Conservation (phyloP, 495 filamentous ascomycete species). For the Penicillium paradoxum region DNA sequence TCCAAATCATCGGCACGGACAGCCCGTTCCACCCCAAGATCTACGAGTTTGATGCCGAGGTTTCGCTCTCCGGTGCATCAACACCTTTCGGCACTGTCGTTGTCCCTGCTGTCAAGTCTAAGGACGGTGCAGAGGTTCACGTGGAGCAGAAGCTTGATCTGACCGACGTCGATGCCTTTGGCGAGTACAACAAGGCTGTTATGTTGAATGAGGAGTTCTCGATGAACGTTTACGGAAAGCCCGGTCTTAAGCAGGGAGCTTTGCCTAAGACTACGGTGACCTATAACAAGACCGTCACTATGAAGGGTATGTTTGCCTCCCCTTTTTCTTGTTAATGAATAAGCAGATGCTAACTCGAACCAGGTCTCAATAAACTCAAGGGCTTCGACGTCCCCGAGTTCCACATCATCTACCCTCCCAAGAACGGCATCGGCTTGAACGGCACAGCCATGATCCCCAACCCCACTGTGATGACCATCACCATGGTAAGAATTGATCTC, state of each 20-base stretch:
- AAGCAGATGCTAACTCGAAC: background rate
- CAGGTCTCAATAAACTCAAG: constrained; percentile 55
- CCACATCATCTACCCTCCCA: constrained; percentile 36
- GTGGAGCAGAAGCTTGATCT: constrained; percentile 51
- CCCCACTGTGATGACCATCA: constrained; percentile 57
- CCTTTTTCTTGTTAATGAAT: background rate
- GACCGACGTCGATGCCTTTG: constrained; percentile 51
- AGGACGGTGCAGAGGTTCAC: constrained; percentile 49
- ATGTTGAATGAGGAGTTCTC: constrained; percentile 53
- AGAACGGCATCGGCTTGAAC: constrained; percentile 56
- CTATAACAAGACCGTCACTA: constrained; percentile 51
- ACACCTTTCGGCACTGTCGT: constrained; percentile 53
- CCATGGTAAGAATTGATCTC: constrained; percentile 44
- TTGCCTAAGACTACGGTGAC: constrained; percentile 47
- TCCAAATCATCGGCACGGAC: constrained; percentile 40
- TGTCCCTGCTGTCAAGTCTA: constrained; percentile 50
- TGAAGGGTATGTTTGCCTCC: constrained; percentile 47
- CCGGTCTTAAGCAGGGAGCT: constrained; percentile 45
- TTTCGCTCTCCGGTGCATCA: constrained; percentile 48
- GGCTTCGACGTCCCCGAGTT: constrained; percentile 55
- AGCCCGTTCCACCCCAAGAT: constrained; percentile 51
- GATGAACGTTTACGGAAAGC: constrained; percentile 55
- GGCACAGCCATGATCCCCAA: constrained; percentile 66
- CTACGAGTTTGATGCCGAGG: constrained; percentile 49
- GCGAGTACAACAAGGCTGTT: constrained; percentile 49